These are phyloP conservation scores for Iberis amara DNA, from an alignment of 441 rosid species.

Conservation along the genomic window DNA sequence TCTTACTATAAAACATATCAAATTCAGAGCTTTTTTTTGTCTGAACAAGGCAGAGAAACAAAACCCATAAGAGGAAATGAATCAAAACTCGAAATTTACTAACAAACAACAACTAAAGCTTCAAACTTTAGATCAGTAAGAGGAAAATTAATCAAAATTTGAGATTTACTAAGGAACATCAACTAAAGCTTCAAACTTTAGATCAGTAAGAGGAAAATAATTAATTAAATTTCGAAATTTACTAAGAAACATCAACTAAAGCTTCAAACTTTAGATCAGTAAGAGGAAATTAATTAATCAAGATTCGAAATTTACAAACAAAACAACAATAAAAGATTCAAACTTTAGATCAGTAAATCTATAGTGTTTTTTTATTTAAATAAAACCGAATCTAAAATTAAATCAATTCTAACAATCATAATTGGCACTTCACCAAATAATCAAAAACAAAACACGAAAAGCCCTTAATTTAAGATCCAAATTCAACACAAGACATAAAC, in stretches of 20 bases:
- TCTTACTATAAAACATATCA: too few relatives aligned
- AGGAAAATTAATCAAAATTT: slow-evolving; percentile 1
- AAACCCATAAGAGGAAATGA: slow-evolving; percentile 6
- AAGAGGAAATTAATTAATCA: too few relatives aligned
- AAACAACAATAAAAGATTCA: too few relatives aligned
- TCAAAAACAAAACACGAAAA: slow-evolving; percentile 11
- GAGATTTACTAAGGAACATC: neutral
- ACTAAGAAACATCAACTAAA: too few relatives aligned
- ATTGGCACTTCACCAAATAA: neutral
- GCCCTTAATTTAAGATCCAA: slow-evolving; percentile 20
- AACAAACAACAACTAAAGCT: too few relatives aligned
- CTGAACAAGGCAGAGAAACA: slow-evolving; percentile 5
- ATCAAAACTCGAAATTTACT: neutral
- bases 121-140: slow-evolving; percentile 24
- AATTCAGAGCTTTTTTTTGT: neutral
- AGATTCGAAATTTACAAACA: too few relatives aligned
- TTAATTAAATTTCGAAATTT: too few relatives aligned
- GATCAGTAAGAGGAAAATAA: too few relatives aligned
- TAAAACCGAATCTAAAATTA: neutral
- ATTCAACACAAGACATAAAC: neutral
- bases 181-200: too few relatives aligned
- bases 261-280: too few relatives aligned
- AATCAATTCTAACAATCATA: neutral
- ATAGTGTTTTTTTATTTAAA: neutral
- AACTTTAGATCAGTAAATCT: neutral